Percentiles rank a stretch among this genome's conserved stretches.
phyloP scores from a whole-genome alignment of 2,329 filamentous ascomycete species.

The Pseudogymnoascus sp. region DNA sequence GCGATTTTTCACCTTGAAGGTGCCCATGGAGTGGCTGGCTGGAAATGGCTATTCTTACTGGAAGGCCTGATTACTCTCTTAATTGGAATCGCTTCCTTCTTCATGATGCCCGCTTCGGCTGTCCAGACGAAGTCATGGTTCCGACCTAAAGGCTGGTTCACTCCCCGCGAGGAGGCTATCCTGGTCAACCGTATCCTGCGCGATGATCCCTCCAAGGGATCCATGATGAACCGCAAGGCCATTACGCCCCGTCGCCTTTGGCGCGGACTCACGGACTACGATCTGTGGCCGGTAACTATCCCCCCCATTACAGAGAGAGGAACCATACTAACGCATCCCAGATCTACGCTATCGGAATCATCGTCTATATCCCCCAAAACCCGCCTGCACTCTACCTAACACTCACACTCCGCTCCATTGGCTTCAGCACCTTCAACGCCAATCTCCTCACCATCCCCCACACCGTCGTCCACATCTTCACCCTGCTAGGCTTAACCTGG shows the following conservation, averaged over 20 bases:
- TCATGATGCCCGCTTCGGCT: conserved; percentile 54
- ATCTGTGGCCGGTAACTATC: conserved; percentile 46
- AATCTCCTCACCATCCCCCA: conserved; percentile 41
- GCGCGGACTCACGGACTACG: conserved; percentile 49
- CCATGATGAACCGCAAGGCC: conserved; percentile 54
- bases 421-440: conserved; percentile 34
- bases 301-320: conserved; percentile 23
- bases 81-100: conserved; percentile 46
- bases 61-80: conserved; percentile 48
- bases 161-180: conserved; percentile 56
- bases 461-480: conserved; percentile 39
- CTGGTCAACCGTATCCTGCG: conserved; percentile 55
- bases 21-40: conserved; percentile 42
- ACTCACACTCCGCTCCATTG: conserved; percentile 37
- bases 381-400: conserved; percentile 46
- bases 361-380: conserved; percentile 43
- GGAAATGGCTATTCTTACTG: conserved; percentile 50
- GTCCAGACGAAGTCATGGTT: conserved; percentile 50
- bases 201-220: conserved; percentile 43
- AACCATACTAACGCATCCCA: not conserved
- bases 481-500: conserved; percentile 38
- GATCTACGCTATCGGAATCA: conserved; percentile 41
- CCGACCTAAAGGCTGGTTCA: conserved; percentile 58
- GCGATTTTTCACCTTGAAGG: conserved; percentile 46
- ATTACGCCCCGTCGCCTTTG: conserved; percentile 45